Conservation (phyloP, 257 asterid genomes). For the Solanum rostratum region DNA sequence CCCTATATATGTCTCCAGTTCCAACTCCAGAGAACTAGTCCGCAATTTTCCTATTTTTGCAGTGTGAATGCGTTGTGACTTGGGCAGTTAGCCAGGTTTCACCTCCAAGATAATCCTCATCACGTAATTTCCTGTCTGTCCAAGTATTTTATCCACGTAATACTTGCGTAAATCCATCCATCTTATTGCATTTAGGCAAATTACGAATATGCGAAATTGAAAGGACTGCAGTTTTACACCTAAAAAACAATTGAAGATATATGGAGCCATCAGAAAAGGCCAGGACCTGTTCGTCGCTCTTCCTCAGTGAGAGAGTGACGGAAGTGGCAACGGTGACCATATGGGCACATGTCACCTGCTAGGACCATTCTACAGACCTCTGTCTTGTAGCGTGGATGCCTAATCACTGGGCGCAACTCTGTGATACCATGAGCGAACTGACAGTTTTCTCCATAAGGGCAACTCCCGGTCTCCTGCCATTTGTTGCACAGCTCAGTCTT, state of each 20-base stretch:
- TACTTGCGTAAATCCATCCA: background rate
- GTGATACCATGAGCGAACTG: conserved; percentile 75
- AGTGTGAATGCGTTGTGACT: background rate
- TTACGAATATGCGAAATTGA: background rate
- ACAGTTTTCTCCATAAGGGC: conserved; percentile 65
- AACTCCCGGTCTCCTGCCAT: conserved; percentile 72
- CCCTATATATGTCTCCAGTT: background rate
- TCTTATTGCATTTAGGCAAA: background rate
- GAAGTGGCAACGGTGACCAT: conserved; percentile 86
- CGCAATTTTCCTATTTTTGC: background rate
- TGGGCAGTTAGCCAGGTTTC: background rate
- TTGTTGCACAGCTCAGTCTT: conserved; percentile 86
- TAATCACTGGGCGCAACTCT: conserved; percentile 68
- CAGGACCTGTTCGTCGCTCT: conserved; percentile 25
- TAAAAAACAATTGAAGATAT: background rate
- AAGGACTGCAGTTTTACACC: background rate
- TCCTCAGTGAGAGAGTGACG: conserved; percentile 68
- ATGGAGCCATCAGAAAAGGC: background rate
- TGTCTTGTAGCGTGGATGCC: conserved; percentile 86
- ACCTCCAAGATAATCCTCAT: background rate
- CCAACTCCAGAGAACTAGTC: background rate
- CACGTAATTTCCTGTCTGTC: background rate
- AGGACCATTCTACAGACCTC: conserved; percentile 71
- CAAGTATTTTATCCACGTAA: background rate
- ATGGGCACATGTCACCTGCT: conserved; percentile 61